Evolutionary conservation across 441 rosid genomes (phyloP), one percentile per base, ranked within the genome.

Genomic region (Sinapis alba): DNA sequence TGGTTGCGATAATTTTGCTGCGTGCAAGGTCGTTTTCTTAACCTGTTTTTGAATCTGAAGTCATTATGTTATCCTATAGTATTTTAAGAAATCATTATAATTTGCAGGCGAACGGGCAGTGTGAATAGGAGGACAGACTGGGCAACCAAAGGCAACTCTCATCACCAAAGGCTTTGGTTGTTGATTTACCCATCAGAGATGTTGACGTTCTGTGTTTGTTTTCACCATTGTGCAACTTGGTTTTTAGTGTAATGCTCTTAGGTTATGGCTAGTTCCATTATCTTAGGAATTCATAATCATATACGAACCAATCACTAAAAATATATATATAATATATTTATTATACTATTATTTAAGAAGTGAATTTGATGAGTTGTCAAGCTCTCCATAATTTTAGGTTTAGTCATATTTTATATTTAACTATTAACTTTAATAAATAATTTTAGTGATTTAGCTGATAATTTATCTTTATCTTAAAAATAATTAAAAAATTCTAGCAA

Each of bases 1-100:
- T 10, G 89, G 94, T 19, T 86, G 92, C 15, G 75, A 68, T 12
- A 79, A 80, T 43, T 76, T 89, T 21, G 78, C 80, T 8, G 13
- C 70, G 9, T 89, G 90, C 89, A 15, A 74, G 82, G 82, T 78
- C 3, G 9, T 28, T 61, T 61, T 61, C 65, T 61, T 61, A 4
- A 16, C 19, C 12, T 13, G 6, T 11, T 32, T 24, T 65, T n/a
- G 58, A 15, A 65, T 76, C 4, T 2, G 4, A 23, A 23, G 43
- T 45, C 4, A 0, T 56, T 18, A 30, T 57, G 24, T 47, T n/a
- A n/a, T 30, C 34, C 34, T 30, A 30, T 1, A 30, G 0, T 30
- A 30, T 30, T 30, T 30, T 30, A 9, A 30, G 7, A 30, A 30
- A 30, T 30, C 34, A 1, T 30, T 30, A 30, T 21, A 2, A 21